phyloP scores from a whole-genome alignment of 169 alveolate genomes.

The Plasmodium relictum region DNA sequence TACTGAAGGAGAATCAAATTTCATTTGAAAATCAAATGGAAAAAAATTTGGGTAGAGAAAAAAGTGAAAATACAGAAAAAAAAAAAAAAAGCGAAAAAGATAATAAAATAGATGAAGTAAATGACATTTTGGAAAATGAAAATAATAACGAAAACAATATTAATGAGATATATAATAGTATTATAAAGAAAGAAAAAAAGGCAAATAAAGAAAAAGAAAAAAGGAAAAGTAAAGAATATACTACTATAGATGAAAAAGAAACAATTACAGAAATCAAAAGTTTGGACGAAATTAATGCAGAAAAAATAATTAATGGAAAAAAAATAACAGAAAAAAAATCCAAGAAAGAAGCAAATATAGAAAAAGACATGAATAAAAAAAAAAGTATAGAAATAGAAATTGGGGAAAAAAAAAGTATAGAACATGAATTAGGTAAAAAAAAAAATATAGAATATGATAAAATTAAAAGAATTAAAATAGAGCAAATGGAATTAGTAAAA shows the following conservation, averaged over 20 bases:
- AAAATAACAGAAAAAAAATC: neutral
- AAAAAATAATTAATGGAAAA: neutral
- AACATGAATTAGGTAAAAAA: neutral
- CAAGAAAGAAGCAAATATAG: neutral
- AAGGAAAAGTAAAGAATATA: neutral
- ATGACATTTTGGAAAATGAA: conserved; percentile 7
- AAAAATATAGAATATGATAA: neutral
- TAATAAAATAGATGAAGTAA: neutral
- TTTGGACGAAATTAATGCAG: no score
- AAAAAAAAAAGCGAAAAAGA: neutral
- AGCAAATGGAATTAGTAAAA: neutral
- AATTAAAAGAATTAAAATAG: neutral
- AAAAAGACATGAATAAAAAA: neutral
- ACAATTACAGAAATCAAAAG: neutral
- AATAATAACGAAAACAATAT: neutral
- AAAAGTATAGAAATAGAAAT: neutral
- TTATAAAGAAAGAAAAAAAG: neutral
- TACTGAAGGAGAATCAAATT: neutral
- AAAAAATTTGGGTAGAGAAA: neutral
- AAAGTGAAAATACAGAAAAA: no score
- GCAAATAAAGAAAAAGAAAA: conserved; percentile 6
- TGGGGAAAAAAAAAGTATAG: neutral
- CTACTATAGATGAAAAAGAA: neutral
- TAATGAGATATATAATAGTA: conserved; percentile 2
- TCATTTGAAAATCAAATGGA: conserved; percentile 16